Conservation (phyloP, 2,329 filamentous ascomycete species). For the Monosporascus sp. region DNA sequence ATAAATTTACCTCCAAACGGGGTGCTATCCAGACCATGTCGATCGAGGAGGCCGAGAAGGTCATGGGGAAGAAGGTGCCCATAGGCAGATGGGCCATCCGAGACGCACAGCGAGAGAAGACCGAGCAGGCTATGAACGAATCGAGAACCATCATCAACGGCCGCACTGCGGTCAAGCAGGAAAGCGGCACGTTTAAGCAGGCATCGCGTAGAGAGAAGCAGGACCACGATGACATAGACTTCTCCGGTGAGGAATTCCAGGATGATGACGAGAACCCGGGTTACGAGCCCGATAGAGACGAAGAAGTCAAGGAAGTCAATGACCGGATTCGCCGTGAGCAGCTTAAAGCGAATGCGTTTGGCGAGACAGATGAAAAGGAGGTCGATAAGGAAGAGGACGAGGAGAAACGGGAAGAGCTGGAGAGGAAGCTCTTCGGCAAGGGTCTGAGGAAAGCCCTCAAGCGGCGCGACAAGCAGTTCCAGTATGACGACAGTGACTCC, state of each 20-base stretch:
- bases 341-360: slow-evolving; percentile 81
- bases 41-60: slow-evolving; percentile 78
- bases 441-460: slow-evolving; percentile 73
- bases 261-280: slow-evolving; percentile 79
- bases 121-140: slow-evolving; percentile 51
- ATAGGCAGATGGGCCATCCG: slow-evolving; percentile 77
- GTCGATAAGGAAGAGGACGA: slow-evolving; percentile 71
- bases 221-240: slow-evolving; percentile 66
- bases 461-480: slow-evolving; percentile 79
- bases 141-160: slow-evolving; percentile 57
- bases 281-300: slow-evolving; percentile 74
- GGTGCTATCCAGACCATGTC: slow-evolving; percentile 67
- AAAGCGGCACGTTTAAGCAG: slow-evolving; percentile 58
- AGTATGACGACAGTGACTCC: slow-evolving; percentile 67
- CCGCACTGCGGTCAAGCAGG: slow-evolving; percentile 59
- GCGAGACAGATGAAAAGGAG: slow-evolving; percentile 61
- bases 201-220: slow-evolving; percentile 59
- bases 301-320: slow-evolving; percentile 68
- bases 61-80: slow-evolving; percentile 73
- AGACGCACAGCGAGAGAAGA: slow-evolving; percentile 47
- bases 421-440: slow-evolving; percentile 68
- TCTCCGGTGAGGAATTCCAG: slow-evolving; percentile 71
- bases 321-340: slow-evolving; percentile 74
- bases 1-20: slow-evolving; percentile 77
- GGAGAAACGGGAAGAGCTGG: slow-evolving; percentile 61